These are phyloP conservation scores for Hygrocybe coccinea DNA, from an alignment of 768 basidiomycete genomes.

Conservation along the genomic window DNA sequence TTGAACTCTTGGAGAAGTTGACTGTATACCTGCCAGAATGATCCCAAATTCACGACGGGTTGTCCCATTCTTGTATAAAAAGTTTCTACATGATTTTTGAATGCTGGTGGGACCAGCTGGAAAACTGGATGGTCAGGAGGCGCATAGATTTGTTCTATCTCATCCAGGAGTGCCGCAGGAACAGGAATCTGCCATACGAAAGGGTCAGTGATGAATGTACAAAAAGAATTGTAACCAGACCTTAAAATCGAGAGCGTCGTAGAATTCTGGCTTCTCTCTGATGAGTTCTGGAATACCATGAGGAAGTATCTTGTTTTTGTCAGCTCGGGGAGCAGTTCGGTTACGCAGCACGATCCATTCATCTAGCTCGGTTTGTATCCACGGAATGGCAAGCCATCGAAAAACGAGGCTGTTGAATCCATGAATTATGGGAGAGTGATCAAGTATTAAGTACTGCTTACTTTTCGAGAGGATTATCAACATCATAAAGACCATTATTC, in stretches of 20 bases:
- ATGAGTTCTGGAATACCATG: constrained; percentile 30
- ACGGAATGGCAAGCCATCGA: constrained; percentile 34
- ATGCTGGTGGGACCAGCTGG: constrained; percentile 15
- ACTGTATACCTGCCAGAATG: constrained; percentile 13
- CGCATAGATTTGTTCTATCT: constrained; percentile 15
- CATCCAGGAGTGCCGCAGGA: constrained; percentile 11
- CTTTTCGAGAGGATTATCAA: constrained; percentile 18
- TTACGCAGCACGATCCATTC: constrained; percentile 18
- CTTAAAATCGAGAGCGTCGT: constrained; percentile 28
- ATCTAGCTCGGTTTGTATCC: constrained; percentile 35
- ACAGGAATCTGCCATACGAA: constrained; percentile 11
- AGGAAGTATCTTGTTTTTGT: constrained; percentile 33
- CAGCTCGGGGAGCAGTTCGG: constrained; percentile 13
- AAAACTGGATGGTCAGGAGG: constrained; percentile 18
- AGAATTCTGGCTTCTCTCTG: constrained; percentile 20
- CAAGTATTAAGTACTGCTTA: neutral
- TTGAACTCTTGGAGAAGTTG: constrained; percentile 5
- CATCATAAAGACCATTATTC: constrained; percentile 26
- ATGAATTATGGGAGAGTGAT: constrained; percentile 16
- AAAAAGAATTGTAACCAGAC: constrained; percentile 18
- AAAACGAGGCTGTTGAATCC: constrained; percentile 13
- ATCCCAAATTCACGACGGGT: constrained; percentile 7
- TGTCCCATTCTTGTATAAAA: constrained; percentile 12
- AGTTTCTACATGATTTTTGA: constrained; percentile 5
- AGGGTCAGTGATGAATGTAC: neutral